phyloP scores from a whole-genome alignment of 805 yeast species.

The Wickerhamiella brachini region DNA sequence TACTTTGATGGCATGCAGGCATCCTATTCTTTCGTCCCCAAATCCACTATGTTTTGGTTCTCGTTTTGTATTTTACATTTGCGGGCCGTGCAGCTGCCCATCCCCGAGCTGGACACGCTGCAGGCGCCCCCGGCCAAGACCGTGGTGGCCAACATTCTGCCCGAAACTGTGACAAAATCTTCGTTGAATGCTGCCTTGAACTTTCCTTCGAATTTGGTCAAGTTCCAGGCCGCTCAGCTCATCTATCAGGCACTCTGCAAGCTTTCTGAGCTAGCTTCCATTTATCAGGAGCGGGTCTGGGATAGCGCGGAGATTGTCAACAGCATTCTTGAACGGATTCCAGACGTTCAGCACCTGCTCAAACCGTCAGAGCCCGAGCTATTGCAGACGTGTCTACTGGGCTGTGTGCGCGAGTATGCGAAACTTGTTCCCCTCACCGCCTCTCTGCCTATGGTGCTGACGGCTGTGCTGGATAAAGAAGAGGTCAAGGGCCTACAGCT shows the following conservation, averaged over 20 bases:
- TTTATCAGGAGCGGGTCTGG: slow-evolving; percentile 33
- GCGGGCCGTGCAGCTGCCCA: slow-evolving; percentile 41
- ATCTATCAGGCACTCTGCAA: slow-evolving; percentile 42
- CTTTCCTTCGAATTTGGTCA: slow-evolving; percentile 34
- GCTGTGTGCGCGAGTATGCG: slow-evolving; percentile 4
- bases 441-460: slow-evolving; percentile 1
- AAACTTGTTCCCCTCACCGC: background rate
- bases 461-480: slow-evolving; percentile 6
- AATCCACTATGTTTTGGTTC: slow-evolving; percentile 68
- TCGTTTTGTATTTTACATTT: slow-evolving; percentile 53
- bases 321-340: slow-evolving; percentile 23
- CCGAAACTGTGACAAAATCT: slow-evolving; percentile 46
- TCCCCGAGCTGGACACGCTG: slow-evolving; percentile 29
- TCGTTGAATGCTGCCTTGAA: slow-evolving; percentile 46
- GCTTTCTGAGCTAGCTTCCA: slow-evolving; percentile 28
- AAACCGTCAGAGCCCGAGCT: slow-evolving; percentile 6
- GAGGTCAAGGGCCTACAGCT: slow-evolving; percentile 15
- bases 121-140: slow-evolving; percentile 25
- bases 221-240: slow-evolving; percentile 51
- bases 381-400: slow-evolving; percentile 8
- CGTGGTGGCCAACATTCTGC: slow-evolving; percentile 45
- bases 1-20: slow-evolving; percentile 27
- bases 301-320: slow-evolving; percentile 25
- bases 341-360: slow-evolving; percentile 20
- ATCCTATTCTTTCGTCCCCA: slow-evolving; percentile 51